phyloP scores from a whole-genome alignment of 371 early-diverging fungal species.

The Dichotomocladium elegans region DNA sequence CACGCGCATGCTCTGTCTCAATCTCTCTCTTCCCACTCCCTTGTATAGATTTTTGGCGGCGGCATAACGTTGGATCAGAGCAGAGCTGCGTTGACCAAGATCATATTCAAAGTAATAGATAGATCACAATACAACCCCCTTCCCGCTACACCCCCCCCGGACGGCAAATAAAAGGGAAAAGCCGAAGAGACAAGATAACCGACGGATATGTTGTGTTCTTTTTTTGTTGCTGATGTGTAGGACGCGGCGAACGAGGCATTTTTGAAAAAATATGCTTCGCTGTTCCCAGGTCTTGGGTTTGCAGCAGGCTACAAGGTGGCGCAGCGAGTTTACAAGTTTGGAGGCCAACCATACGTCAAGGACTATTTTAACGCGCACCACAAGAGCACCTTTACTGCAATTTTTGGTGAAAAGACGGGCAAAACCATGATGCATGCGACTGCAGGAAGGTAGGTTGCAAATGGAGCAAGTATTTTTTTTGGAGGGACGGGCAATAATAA shows the following conservation, averaged over 20 bases:
- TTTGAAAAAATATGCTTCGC: constrained; percentile 81
- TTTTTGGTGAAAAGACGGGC: constrained; percentile 91
- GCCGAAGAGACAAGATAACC: background rate
- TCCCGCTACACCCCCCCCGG: too few relatives aligned
- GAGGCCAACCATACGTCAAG: constrained; percentile 95
- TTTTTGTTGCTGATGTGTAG: constrained; percentile 30
- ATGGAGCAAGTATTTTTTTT: background rate
- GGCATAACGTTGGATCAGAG: constrained; percentile 58
- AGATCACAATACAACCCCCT: too few relatives aligned
- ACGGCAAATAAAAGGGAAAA: background rate
- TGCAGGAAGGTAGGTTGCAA: constrained; percentile 61
- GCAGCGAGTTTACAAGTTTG: constrained; percentile 97
- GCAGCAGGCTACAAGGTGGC: constrained; percentile 95
- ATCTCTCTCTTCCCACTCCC: background rate
- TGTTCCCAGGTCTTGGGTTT: constrained; percentile 97
- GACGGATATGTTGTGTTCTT: constrained; percentile 11
- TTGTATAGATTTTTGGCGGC: constrained; percentile 55
- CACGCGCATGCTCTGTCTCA: too few relatives aligned
- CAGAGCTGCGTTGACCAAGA: constrained; percentile 59
- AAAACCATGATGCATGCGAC: constrained; percentile 97
- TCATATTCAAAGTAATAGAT: constrained; percentile 74
- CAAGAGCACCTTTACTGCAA: constrained; percentile 64
- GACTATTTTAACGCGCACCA: constrained; percentile 87
- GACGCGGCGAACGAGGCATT: constrained; percentile 75
- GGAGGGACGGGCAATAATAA: background rate